Evolutionary conservation across 495 filamentous ascomycete genomes (phyloP).

Genomic region (Patellaria atrata): DNA sequence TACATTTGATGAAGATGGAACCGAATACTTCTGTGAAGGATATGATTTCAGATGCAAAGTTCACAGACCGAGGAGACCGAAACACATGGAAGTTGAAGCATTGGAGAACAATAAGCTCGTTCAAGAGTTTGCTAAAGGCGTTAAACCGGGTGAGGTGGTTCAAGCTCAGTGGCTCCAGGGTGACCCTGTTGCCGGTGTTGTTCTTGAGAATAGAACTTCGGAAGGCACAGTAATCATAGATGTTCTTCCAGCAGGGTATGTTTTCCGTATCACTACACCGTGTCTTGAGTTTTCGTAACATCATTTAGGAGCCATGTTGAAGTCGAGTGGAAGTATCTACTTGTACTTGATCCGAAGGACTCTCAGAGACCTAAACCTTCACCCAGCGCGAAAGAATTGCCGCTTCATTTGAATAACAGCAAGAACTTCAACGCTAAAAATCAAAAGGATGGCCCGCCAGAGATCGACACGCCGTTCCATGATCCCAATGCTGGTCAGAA

Average conservation of each 20-base stretch:
- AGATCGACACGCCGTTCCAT: conserved; percentile 43
- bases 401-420: conserved; percentile 35
- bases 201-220: conserved; percentile 70
- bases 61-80: conserved; percentile 75
- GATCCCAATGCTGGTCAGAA: conserved; percentile 42
- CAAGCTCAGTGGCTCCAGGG: conserved; percentile 64
- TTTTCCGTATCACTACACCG: conserved; percentile 14
- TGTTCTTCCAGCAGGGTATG: conserved; percentile 76
- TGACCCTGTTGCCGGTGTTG: conserved; percentile 70
- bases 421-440: conserved; percentile 21
- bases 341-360: conserved; percentile 49
- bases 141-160: conserved; percentile 62
- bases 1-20: conserved; percentile 82
- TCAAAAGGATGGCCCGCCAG: conserved; percentile 37
- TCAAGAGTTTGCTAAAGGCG: conserved; percentile 47
- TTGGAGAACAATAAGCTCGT: conserved; percentile 61
- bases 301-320: conserved; percentile 45
- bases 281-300: conserved; percentile 12
- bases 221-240: conserved; percentile 67
- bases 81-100: conserved; percentile 45
- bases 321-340: conserved; percentile 66
- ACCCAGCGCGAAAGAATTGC: conserved; percentile 43
- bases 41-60: conserved; percentile 90
- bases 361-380: conserved; percentile 50
- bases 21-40: conserved; percentile 74